phyloP scores from a whole-genome alignment of 1,139 yeast species.

The Kodamaea plutei region DNA sequence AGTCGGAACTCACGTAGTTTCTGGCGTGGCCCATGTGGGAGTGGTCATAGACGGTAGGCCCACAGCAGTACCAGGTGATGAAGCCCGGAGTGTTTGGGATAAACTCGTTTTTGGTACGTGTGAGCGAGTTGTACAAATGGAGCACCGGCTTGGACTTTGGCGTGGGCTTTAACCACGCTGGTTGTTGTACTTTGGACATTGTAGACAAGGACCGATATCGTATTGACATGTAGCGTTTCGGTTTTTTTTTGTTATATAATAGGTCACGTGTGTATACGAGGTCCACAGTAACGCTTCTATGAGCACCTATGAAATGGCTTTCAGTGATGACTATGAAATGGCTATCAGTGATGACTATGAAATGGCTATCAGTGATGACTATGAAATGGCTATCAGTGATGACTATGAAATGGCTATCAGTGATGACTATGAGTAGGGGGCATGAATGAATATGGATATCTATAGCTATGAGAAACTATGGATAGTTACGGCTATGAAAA shows the following conservation, averaged over 20 bases:
- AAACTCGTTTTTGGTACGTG: slow-evolving; percentile 75
- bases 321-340: too few relatives aligned
- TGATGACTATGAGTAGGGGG: too few relatives aligned
- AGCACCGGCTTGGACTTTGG: slow-evolving; percentile 19
- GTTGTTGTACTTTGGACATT: slow-evolving; percentile 30
- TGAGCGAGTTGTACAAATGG: slow-evolving; percentile 69
- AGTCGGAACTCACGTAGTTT: slow-evolving; percentile 91
- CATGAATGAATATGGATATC: too few relatives aligned
- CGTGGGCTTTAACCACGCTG: slow-evolving; percentile 33
- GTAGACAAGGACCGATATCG: slow-evolving; percentile 3
- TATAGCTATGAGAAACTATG: too few relatives aligned
- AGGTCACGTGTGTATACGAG: neutral
- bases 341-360: too few relatives aligned
- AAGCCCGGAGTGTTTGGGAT: slow-evolving; percentile 57
- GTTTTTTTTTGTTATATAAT: neutral
- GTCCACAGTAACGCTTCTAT: too few relatives aligned
- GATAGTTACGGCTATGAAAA: too few relatives aligned
- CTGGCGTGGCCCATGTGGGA: slow-evolving; percentile 99
- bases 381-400: too few relatives aligned
- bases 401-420: too few relatives aligned
- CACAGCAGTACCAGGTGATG: slow-evolving; percentile 96
- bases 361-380: too few relatives aligned
- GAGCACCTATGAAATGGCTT: too few relatives aligned
- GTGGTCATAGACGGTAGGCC: slow-evolving; percentile 97
- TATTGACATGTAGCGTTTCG: slow-evolving; percentile 1